phyloP scores from a whole-genome alignment of 176 grass and related monocot genomes.

The Phyllostachys edulis region DNA sequence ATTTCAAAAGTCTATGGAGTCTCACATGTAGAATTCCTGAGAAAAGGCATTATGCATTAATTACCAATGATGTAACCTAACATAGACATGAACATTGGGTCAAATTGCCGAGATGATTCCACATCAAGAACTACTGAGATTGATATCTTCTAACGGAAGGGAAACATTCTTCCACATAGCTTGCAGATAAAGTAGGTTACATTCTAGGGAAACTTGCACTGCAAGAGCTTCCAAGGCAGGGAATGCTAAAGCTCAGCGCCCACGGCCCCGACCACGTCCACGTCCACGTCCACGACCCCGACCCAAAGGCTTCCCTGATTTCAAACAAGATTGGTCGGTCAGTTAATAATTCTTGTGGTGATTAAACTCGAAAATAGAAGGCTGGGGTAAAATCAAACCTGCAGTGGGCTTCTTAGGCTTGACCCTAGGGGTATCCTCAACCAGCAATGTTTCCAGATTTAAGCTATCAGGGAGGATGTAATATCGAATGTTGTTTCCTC shows the following conservation, averaged over 20 bases:
- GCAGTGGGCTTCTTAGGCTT: constrained; percentile 83
- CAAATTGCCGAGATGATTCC: constrained; percentile 24
- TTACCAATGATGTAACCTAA: constrained; percentile 31
- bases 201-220: constrained; percentile 7
- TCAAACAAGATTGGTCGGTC: background rate
- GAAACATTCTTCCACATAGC: constrained; percentile 24
- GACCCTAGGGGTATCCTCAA: constrained; percentile 85
- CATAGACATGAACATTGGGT: background rate
- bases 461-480: constrained; percentile 95
- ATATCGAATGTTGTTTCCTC: constrained; percentile 94
- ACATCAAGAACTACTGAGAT: constrained; percentile 33
- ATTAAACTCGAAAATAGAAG: background rate
- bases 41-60: background rate
- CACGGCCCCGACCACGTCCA: constrained; percentile 69
- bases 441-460: constrained; percentile 85
- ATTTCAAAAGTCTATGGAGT: background rate
- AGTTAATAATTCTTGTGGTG: constrained; percentile 3
- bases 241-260: constrained; percentile 41
- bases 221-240: constrained; percentile 28
- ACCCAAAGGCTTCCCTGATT: constrained; percentile 70
- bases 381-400: constrained; percentile 30
- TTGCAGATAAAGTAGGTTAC: constrained; percentile 28
- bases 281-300: constrained; percentile 79
- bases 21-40: background rate
- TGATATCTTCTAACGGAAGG: constrained; percentile 26